Conservation (phyloP, 352 stramenopile genomes). For the Phytopythium cucurbitacearum region DNA sequence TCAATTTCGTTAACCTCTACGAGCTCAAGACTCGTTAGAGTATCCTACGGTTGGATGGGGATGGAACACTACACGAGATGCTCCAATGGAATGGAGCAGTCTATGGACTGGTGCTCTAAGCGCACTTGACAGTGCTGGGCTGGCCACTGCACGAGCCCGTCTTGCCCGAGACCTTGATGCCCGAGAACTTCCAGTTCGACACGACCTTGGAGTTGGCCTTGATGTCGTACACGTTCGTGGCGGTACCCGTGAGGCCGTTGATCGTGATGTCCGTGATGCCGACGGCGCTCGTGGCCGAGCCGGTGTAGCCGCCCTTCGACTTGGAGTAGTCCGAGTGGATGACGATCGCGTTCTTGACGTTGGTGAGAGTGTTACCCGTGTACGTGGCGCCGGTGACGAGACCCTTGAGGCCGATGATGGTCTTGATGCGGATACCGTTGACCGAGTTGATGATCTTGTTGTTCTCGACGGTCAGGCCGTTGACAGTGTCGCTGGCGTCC, state of each 20-base stretch:
- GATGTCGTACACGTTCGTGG: slow-evolving; percentile 23
- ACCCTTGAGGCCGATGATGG: slow-evolving; percentile 11
- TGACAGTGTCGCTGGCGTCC: slow-evolving; percentile 15
- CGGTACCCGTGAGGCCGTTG: slow-evolving; percentile 12
- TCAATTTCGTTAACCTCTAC: too few species aligned
- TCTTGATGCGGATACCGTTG: slow-evolving; percentile 24
- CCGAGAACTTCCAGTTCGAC: slow-evolving; percentile 20
- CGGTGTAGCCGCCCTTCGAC: slow-evolving; percentile 23
- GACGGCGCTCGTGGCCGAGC: slow-evolving; percentile 9
- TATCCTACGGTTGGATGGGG: too few species aligned
- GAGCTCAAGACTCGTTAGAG: too few species aligned
- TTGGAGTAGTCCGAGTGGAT: slow-evolving; percentile 30
- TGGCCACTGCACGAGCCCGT: slow-evolving; percentile 13
- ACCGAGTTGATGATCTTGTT: slow-evolving; percentile 24
- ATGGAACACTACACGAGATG: too few species aligned
- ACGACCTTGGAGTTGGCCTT: slow-evolving; percentile 16
- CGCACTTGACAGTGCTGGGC: slow-evolving; percentile 8
- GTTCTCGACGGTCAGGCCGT: slow-evolving; percentile 19
- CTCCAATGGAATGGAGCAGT: too few species aligned
- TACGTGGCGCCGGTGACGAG: slow-evolving; percentile 14
- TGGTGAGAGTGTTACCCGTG: slow-evolving; percentile 14
- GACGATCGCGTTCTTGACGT: slow-evolving; percentile 18
- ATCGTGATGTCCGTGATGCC: slow-evolving; percentile 8
- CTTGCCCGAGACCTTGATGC: slow-evolving; percentile 8
- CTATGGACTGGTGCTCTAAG: too few species aligned